These are phyloP conservation scores for Fusarium brevicatenulatum DNA, from an alignment of 2,329 filamentous ascomycete species.

Conservation along the genomic window DNA sequence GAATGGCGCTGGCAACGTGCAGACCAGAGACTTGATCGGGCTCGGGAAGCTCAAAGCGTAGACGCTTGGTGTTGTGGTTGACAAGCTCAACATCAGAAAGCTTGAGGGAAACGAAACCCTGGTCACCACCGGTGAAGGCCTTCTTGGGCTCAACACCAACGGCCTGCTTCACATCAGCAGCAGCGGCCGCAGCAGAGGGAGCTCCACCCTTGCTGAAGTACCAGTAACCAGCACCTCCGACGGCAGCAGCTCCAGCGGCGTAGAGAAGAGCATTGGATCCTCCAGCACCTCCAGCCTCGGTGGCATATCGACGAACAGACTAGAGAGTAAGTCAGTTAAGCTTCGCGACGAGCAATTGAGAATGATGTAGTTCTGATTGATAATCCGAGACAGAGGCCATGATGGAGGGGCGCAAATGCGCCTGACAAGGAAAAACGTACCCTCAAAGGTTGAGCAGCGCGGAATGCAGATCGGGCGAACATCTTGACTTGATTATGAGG, in stretches of 20 bases:
- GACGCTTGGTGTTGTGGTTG: constrained; percentile 95
- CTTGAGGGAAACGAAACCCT: constrained; percentile 86
- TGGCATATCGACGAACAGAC: constrained; percentile 73
- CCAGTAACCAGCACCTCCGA: constrained; percentile 68
- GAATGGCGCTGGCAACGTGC: constrained; percentile 81
- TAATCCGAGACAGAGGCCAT: constrained; percentile 8
- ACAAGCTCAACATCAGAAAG: constrained; percentile 80
- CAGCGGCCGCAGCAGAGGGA: constrained; percentile 61
- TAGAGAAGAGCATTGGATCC: constrained; percentile 70
- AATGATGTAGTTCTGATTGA: constrained; percentile 18
- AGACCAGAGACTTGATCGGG: constrained; percentile 86
- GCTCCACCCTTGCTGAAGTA: constrained; percentile 59
- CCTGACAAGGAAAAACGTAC: constrained; percentile 56
- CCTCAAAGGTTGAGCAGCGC: constrained; percentile 72
- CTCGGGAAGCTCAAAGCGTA: constrained; percentile 89
- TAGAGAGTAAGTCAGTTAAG: constrained; percentile 51
- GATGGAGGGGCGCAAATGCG: constrained; percentile 4
- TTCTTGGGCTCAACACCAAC: constrained; percentile 65
- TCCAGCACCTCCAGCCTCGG: constrained; percentile 63
- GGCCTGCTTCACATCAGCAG: constrained; percentile 57
- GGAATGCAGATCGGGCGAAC: constrained; percentile 74
- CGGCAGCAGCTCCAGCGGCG: constrained; percentile 66
- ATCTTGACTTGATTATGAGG: constrained; percentile 56
- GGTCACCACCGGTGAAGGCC: constrained; percentile 82
- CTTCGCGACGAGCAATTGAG: not conserved